Evolutionary conservation across 2,329 filamentous ascomycete species (phyloP), one percentile per base, ranked within the genome.

Genomic region (Paradendryphiella salina): DNA sequence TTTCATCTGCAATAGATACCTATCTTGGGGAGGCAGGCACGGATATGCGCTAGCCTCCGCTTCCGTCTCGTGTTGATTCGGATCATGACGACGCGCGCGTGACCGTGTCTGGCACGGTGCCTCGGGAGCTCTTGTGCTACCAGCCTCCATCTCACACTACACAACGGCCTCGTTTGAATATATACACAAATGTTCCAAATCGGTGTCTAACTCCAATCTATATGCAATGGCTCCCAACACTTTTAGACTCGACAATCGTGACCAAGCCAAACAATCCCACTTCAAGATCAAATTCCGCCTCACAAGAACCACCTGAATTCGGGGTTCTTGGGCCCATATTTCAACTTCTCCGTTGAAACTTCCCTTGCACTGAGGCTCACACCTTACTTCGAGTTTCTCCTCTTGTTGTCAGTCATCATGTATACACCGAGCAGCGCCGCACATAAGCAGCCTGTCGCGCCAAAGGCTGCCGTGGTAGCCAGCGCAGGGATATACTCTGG

Each of bases 401-500:
- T 76, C 63, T 73, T 77, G 63, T 89, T 89, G 63, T 89, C 86
- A 28, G 79, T 67, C 33, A 81, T 74, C 86, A 89, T 89, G 61
- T 80, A 89, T 0, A 73, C 44, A 0, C 85, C 86, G 39, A 89
- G 65, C n/a, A 74, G 51, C 3, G 79, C 71, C 0, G 85, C 81
- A 44, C 85, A 67, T 1, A 82, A 52, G 18, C 80, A 78, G 0
- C 86, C 86, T 0, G 73, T 73, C 0, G 79, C 86, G 0, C 86
- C 86, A 74, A 86, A 87, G 2, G 78, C 79, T 0, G 84, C 84
- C 2, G 82, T 86, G 0, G 85, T 87, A 31, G 83, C 80, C 34
- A 88, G 70, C 0, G 86, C 86, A 0, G 85, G 85, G 46, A 82
- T 76, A 63, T 89, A 89, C 61, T 86, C 83, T 0, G 86, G 87